Evolutionary conservation across 1,139 yeast genomes (phyloP), one percentile per base, ranked within the genome.

Genomic region (Blastobotrys ciferrii): DNA sequence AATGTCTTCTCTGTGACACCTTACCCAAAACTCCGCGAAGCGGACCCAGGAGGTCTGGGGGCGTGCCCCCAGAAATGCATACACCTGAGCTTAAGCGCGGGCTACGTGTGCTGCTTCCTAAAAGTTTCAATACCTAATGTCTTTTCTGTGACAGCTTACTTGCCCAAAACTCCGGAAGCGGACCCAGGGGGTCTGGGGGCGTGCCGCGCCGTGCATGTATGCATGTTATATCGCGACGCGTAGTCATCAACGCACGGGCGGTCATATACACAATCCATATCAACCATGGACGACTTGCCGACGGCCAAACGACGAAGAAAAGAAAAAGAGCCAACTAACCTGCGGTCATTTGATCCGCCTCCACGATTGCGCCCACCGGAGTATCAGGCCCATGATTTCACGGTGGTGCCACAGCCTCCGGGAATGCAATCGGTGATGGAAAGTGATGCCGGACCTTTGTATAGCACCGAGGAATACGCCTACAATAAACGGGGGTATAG

Each of bases 401-500:
- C 64, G n/a, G 48, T 47, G 28, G 46, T 56, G 35, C 36, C 48
- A n/a, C 35, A 51, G 14, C 45, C 53, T 4, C 45, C 53, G 15
- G 33, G 43, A 2, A 32, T 45, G 4, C 42, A 44, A 19, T 43
- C 48, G 12, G 28, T 41, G 11, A 31, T 44, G 64, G 57, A 14
- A 4, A 57, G 61, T 3, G 63, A 61, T 7, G 28, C 28, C 9
- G 28, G 28, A 5, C 28, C 28, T 6, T 76, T 81, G 57, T 76
- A 65, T 56, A 69, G 71, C 32, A 73, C 79, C 13, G 95, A 87
- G 36, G 97, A 89, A 51, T 79, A 81, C 47, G 97, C 97, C 0
- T 72, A 79, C 55, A 88, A 88, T 64, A 77, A 82, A 57, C 71
- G 95, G 47, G 94, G 96, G 1, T 92, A 84, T 70, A 81, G 88